Evolutionary conservation across 78 protist species (phyloP).

Genomic region (Isochrysis galbana): DNA sequence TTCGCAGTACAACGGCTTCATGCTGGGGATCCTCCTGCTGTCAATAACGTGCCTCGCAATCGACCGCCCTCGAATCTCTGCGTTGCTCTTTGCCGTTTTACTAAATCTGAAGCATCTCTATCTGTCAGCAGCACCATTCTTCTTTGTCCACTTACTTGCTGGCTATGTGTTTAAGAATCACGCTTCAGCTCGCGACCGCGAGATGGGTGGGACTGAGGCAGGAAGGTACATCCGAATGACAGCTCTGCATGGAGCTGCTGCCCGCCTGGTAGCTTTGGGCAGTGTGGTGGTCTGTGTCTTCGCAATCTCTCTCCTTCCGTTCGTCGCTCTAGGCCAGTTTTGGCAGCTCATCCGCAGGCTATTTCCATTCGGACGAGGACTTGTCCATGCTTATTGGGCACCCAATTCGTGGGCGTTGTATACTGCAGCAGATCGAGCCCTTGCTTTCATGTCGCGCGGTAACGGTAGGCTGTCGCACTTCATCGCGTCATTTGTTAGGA

Average conservation of each 20-base stretch:
- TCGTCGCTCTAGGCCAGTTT: constrained; percentile 43
- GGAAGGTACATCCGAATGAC: too few species aligned
- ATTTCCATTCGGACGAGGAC: constrained; percentile 94
- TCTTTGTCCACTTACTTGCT: constrained; percentile 63
- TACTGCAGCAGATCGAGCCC: constrained; percentile 61
- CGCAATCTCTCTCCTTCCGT: constrained; percentile 50
- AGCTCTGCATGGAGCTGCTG: neutral
- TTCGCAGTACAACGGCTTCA: constrained; percentile 90
- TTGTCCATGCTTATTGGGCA: constrained; percentile 95
- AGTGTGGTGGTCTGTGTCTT: constrained; percentile 54
- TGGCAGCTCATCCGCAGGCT: constrained; percentile 76
- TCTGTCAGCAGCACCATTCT: constrained; percentile 80
- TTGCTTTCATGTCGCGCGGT: neutral
- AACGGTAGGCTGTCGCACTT: too few species aligned
- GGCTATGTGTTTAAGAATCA: constrained; percentile 47
- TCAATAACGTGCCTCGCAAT: neutral
- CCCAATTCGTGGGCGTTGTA: constrained; percentile 92
- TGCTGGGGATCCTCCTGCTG: constrained; percentile 65
- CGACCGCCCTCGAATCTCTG: neutral
- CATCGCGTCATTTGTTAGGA: neutral
- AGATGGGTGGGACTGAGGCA: too few species aligned
- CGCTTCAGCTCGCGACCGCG: too few species aligned
- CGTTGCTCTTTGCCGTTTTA: constrained; percentile 65
- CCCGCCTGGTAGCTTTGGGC: constrained; percentile 53
- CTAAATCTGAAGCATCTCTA: constrained; percentile 86